These are phyloP conservation scores for Dispira parvispora DNA, from an alignment of 192 early-diverging fungal species.

Conservation along the genomic window DNA sequence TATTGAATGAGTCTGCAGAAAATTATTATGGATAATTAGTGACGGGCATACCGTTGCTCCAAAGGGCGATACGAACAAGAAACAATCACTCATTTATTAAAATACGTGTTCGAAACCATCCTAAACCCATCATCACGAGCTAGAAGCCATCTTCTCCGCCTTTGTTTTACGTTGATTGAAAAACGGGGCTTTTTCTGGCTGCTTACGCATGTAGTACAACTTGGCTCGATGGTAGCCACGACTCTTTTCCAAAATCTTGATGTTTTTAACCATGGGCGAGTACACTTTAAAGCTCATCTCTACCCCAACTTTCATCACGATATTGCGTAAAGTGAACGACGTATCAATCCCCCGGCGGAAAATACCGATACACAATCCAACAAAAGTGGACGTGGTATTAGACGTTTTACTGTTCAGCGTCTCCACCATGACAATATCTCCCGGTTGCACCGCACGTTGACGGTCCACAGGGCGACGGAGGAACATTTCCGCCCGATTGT, in stretches of 20 bases:
- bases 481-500: slow-evolving; percentile 44
- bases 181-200: slow-evolving; percentile 55
- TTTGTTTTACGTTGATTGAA: slow-evolving; percentile 20
- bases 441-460: slow-evolving; percentile 32
- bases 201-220: slow-evolving; percentile 59
- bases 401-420: slow-evolving; percentile 36
- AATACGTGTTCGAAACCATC: not conserved
- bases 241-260: slow-evolving; percentile 49
- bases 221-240: slow-evolving; percentile 48
- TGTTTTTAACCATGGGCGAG: slow-evolving; percentile 57
- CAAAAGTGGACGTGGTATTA: slow-evolving; percentile 35
- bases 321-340: slow-evolving; percentile 60
- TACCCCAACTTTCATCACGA: slow-evolving; percentile 57
- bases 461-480: slow-evolving; percentile 34
- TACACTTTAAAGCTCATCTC: slow-evolving; percentile 57
- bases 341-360: slow-evolving; percentile 55
- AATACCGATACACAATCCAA: slow-evolving; percentile 57
- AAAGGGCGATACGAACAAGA: not conserved
- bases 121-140: not conserved
- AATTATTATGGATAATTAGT: not conserved
- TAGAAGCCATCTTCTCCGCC: slow-evolving; percentile 12
- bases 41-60: no score
- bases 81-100: not conserved
- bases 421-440: slow-evolving; percentile 52
- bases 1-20: not conserved